phyloP scores from a whole-genome alignment of 208 protist species.

The Crithidia brevicula region DNA sequence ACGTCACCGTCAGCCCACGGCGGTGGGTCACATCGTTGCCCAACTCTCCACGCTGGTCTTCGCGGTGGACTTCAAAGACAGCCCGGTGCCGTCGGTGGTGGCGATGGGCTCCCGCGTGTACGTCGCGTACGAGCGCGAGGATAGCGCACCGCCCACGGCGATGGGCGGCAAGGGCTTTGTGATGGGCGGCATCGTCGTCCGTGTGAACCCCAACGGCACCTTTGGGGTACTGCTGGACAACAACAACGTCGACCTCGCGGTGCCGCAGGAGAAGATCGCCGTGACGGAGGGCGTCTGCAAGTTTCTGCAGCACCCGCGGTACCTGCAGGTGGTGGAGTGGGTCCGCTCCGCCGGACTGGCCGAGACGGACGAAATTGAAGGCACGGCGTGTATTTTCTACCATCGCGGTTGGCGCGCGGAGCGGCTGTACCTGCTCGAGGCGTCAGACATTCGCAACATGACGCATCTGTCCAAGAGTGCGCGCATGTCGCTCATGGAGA shows the following conservation, averaged over 20 bases:
- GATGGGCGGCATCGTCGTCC: constrained; percentile 76
- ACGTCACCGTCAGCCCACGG: constrained; percentile 44
- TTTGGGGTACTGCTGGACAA: constrained; percentile 85
- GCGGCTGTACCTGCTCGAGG: constrained; percentile 82
- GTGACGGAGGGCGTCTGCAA: constrained; percentile 66
- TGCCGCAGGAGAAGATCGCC: constrained; percentile 76
- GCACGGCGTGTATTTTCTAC: constrained; percentile 81
- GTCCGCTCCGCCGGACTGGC: constrained; percentile 73
- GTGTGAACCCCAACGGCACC: constrained; percentile 81
- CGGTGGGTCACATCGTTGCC: constrained; percentile 75
- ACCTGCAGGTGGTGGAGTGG: constrained; percentile 78
- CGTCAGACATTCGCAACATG: constrained; percentile 68
- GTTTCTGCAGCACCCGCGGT: constrained; percentile 50
- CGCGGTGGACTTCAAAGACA: constrained; percentile 64
- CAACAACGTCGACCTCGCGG: constrained; percentile 78
- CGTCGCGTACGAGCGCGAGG: constrained; percentile 51
- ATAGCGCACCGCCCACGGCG: neutral
- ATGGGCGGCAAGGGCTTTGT: constrained; percentile 26
- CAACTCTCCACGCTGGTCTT: constrained; percentile 77
- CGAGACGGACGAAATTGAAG: constrained; percentile 45
- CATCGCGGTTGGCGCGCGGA: constrained; percentile 83
- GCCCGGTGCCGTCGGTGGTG: constrained; percentile 18
- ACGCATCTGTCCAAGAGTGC: constrained; percentile 77
- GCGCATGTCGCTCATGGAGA: constrained; percentile 86
- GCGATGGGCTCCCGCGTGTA: constrained; percentile 58